Base-by-base conservation (phyloP, 768 basidiomycete species). In the Mycena pura region DNA sequence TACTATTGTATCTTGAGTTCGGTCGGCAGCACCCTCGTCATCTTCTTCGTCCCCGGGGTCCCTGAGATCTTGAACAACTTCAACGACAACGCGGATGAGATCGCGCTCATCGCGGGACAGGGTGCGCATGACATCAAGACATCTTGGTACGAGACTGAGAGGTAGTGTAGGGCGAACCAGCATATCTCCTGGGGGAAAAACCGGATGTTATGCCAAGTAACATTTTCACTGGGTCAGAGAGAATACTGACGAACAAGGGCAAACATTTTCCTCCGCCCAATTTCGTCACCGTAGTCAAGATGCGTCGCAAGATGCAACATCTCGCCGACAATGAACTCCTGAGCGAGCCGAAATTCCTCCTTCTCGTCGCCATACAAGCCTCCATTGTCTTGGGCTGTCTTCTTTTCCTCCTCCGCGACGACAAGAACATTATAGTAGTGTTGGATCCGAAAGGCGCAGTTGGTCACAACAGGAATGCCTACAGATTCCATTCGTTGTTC, bases 221-320 rank as follows among this genome's bases (percentile, higher is more conserved):
- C 15, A 44, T 25, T 38, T n/a, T 24, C 22, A 34, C 41, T 47
- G 28, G 9, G 28, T 25, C 31, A 54, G 46, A 25, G 56, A 60
- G 40, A 17, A 28, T 17, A 86, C 91, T 74, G 62, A 91, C 94
- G 87, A 67, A 96, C 86, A 29, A 96, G 86, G 48, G 85, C 81
- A 68, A 91, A 92, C 89, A 95, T 95, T 75, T 91, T 91, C 59
- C 94, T 77, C 60, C 94, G 77, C 4, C 96, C 96, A 60, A 91
- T 92, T 73, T 97, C 95, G 75, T 99, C 96, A 0, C 88, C 85
- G 68, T 96, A 98, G 73, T 98, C 96, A 25, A 95, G 78, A 61
- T 90, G 84, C 3, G 90, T 81, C 0, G 92, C 92, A 28, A 96
- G 76, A 66, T 82, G 84, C 22, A 97, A 82, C 73, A 98, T 82